phyloP scores from a whole-genome alignment of 306 rosid genomes.

The apple (Malus domestica) region ASM211411v1 NC_041799.1:34002501-34003000 shows the following conservation, averaged over 20 bases:
- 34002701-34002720: not conserved
- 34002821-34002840: not conserved
- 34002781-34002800: not conserved
- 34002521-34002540: not conserved
- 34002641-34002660: not conserved
- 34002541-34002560: conserved; percentile 10
- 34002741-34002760: not conserved
- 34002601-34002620: not conserved
- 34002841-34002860: conserved; percentile 16
- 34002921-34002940: conserved; percentile 14
- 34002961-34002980: conserved; percentile 29
- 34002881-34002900: conserved; percentile 25
- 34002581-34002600: not conserved
- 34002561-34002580: not conserved
- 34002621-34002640: not conserved
- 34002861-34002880: conserved; percentile 13
- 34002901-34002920: conserved; percentile 20
- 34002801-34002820: not conserved
- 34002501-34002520: not conserved
- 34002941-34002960: conserved; percentile 14
- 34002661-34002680: not conserved
- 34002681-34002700: not conserved
- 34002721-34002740: not conserved
- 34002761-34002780: not conserved
- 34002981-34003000: conserved; percentile 16